Conservation (phyloP, 169 alveolate species). For the Plasmodium fragile region DNA sequence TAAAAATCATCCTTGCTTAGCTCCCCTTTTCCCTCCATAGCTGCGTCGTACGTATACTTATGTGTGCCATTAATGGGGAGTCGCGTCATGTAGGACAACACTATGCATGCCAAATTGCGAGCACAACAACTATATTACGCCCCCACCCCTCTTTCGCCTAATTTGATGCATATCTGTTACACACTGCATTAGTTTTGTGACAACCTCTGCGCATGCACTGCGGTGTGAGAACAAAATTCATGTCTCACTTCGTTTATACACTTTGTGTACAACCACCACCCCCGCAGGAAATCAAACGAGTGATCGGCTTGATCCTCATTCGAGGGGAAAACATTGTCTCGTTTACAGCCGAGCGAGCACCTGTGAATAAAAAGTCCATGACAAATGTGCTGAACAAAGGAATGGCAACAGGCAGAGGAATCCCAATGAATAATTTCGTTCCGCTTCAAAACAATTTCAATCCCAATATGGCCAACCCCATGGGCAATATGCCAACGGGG, state of each 20-base stretch:
- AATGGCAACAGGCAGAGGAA: slow-evolving; percentile 87
- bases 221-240: neutral
- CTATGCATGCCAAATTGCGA: neutral
- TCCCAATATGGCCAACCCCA: slow-evolving; percentile 10
- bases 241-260: neutral
- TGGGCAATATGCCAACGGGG: slow-evolving; percentile 74
- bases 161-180: neutral
- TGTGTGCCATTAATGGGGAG: neutral
- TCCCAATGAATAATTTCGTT: slow-evolving; percentile 77
- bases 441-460: slow-evolving; percentile 62
- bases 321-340: slow-evolving; percentile 99
- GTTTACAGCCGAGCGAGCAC: slow-evolving; percentile 98
- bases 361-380: slow-evolving; percentile 81
- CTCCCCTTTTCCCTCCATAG: neutral
- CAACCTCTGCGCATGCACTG: neutral
- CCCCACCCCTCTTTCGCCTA: neutral
- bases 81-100: neutral
- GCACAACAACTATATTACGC: neutral
- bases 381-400: slow-evolving; percentile 82
- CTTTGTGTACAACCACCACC: neutral
- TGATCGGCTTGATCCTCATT: slow-evolving; percentile 95
- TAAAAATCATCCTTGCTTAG: neutral
- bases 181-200: neutral
- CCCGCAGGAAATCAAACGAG: slow-evolving; percentile 94
- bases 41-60: neutral